Evolutionary conservation across 2,329 filamentous ascomycete species (phyloP).

Genomic region (Alternaria sp.): DNA sequence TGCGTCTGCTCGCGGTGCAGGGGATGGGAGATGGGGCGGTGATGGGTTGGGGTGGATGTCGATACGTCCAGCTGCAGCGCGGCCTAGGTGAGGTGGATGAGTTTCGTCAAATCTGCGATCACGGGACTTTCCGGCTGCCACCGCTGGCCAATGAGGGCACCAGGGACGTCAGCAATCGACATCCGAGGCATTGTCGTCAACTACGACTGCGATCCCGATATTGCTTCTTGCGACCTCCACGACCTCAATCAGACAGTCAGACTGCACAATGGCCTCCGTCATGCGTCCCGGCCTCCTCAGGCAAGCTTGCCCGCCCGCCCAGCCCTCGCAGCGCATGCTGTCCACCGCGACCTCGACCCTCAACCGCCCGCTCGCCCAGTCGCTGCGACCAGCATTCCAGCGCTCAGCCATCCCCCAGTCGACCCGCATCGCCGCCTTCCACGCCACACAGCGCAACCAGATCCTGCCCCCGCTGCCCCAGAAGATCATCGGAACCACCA

Average conservation of each 20-base stretch:
- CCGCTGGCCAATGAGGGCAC: constrained; percentile 26
- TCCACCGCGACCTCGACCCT: constrained; percentile 49
- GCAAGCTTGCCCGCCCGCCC: constrained; percentile 52
- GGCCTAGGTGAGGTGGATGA: constrained; percentile 33
- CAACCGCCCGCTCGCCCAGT: constrained; percentile 46
- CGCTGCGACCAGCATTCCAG: constrained; percentile 50
- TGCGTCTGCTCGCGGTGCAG: constrained; percentile 45
- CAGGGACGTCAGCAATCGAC: constrained; percentile 24
- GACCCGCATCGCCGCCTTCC: constrained; percentile 76
- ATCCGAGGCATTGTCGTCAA: constrained; percentile 30
- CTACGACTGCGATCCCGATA: constrained; percentile 13
- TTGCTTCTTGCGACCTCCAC: constrained; percentile 12
- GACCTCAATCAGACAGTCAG: constrained; percentile 8
- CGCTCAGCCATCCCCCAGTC: constrained; percentile 50
- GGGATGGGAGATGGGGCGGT: constrained; percentile 33
- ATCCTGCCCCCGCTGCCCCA: constrained; percentile 86
- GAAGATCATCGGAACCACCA: constrained; percentile 82
- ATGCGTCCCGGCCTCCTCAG: constrained; percentile 58
- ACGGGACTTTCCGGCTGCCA: constrained; percentile 26
- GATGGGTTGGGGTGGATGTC: constrained; percentile 33
- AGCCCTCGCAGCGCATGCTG: constrained; percentile 53
- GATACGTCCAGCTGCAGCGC: constrained; percentile 34
- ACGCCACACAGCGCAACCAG: constrained; percentile 76
- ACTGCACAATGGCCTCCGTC: constrained; percentile 59
- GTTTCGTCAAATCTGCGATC: constrained; percentile 27